phyloP scores from a whole-genome alignment of 257 asterid genomes.

The Coffea eugenioides region DNA sequence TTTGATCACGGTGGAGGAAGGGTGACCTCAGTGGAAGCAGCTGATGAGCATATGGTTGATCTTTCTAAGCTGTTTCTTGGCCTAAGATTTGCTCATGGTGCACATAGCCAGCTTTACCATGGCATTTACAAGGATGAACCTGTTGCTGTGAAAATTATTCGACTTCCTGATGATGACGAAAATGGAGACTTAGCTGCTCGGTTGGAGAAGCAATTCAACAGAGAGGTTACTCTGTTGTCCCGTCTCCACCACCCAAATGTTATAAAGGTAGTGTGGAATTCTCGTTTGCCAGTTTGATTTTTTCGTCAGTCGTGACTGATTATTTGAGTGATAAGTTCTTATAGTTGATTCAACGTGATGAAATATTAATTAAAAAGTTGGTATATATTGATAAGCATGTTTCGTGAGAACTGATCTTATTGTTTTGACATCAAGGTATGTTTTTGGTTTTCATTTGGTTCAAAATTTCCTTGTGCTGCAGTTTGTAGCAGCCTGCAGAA shows the following conservation, averaged over 20 bases:
- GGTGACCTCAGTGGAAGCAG: constrained; percentile 35
- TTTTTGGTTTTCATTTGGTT: constrained; percentile 9
- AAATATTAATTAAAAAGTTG: not conserved
- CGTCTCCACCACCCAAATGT: constrained; percentile 42
- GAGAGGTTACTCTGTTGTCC: constrained; percentile 40
- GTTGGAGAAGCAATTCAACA: constrained; percentile 39
- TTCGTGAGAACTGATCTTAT: not conserved
- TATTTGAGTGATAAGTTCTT: not conserved
- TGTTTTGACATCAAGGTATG: constrained; percentile 1
- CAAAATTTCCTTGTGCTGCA: constrained; percentile 16
- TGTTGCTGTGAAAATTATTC: constrained; percentile 42
- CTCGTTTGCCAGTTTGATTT: not conserved
- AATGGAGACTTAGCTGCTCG: constrained; percentile 21
- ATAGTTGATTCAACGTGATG: not conserved
- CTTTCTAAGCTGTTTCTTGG: constrained; percentile 44
- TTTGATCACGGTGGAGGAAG: constrained; percentile 36
- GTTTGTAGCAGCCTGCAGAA: constrained; percentile 45
- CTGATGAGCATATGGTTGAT: constrained; percentile 32
- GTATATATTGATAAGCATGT: not conserved
- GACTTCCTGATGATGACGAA: constrained; percentile 41
- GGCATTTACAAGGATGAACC: constrained; percentile 40
- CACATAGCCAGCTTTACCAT: constrained; percentile 49
- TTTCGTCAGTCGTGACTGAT: not conserved
- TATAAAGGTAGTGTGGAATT: constrained; percentile 26
- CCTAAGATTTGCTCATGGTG: constrained; percentile 43